Evolutionary conservation across 2,329 filamentous ascomycete species (phyloP), one percentile per base, ranked within the genome.

Genomic region (Trichophyton equinum): DNA sequence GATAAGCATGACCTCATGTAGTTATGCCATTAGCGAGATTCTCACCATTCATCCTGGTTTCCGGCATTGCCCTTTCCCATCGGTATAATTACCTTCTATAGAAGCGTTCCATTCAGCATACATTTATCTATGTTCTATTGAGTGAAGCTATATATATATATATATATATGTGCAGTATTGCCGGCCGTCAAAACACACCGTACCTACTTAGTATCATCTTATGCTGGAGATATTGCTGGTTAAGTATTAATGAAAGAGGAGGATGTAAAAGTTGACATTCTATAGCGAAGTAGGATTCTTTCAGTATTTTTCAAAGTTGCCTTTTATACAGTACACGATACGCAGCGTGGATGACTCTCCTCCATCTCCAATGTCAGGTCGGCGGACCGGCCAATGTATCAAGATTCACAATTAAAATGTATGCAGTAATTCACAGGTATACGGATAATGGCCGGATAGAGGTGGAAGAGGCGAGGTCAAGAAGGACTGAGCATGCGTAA

Each of bases 1-100:
- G 85, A 75, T 89, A 78, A 47, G 53, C 27, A 36, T 11, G 8
- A 44, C 15, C 40, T 44, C 40, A 44, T 44, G n/a, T n/a, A 22
- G 22, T 22, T 22, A 44, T 44, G 6, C 40, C n/a, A 44, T 44
- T 44, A 20, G 40, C n/a, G 27, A 30, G 20, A 30, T 4, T 53
- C 33, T 18, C 33, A 15, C n/a, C 49, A 15, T 30, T 13, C 22
- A 11, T 13, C 49, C 22, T 22, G 33, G 33, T 53, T 25, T n/a
- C n/a, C 15, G 4, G 22, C 20, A 47, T 47, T 47, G 3, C 44
- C 6, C 27, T 30, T 47, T 46, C 42, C 42, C 42, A 9, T 38
- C 9, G 9, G 20, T 25, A 47, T 47, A 9, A 47, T 25, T 22
- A 46, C 15, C 20, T 47, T 25, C n/a, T 18, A 47, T 20, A 47